Base-by-base conservation (phyloP, 2,329 filamentous ascomycete species). In the Colletotrichum abscissum region DNA sequence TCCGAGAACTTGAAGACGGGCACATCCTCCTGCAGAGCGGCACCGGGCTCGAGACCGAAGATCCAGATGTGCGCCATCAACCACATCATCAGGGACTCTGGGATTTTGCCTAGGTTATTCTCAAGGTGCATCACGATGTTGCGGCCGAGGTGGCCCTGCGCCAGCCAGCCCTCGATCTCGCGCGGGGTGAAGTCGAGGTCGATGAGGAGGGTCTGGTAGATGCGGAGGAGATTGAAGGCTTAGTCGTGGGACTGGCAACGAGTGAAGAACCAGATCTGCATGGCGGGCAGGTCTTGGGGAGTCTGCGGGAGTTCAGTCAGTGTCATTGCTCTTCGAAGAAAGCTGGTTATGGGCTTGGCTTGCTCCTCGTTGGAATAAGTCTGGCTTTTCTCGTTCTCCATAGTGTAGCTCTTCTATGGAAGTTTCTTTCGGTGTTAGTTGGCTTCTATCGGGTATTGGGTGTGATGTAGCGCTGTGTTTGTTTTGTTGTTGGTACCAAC, bases 201-300 rank as follows among this genome's bases (percentile, higher is more conserved):
- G 14, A 46, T 9, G 28, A 72, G 12, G 19, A 69, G 65, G 6
- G 24, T 6, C n/a, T 49, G n/a, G 54, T 72, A 72, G 12, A 72
- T 30, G 28, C 38, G 38, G 1, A 72, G 58, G 12, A 72, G 69
- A 9, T 24, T 62, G 19, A 33, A 19, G n/a, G 19, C 46, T 38
- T 72, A 58, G n/a, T 54, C 59, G 5, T 30, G 2, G 6, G 62
- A 59, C 1, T 14, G 8, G 2, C 38, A 30, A 22, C 42, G 63
- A 30, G 56, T 64, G 54, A 70, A 62, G 33, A 22, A 60, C 42
- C 28, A 67, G 22, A 22, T 57, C 52, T 56, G 33, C 30, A 65
- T 49, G 33, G 52, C 38, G 30, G 38, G 19, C 19, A 65, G 33
- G n/a, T 57, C 49, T 5, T 2, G 6, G 16, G 49, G 63, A 11